Percentiles rank a stretch among this genome's conserved stretches.
phyloP scores from a whole-genome alignment of 306 rosid genomes.

The Prunus mira region DNA sequence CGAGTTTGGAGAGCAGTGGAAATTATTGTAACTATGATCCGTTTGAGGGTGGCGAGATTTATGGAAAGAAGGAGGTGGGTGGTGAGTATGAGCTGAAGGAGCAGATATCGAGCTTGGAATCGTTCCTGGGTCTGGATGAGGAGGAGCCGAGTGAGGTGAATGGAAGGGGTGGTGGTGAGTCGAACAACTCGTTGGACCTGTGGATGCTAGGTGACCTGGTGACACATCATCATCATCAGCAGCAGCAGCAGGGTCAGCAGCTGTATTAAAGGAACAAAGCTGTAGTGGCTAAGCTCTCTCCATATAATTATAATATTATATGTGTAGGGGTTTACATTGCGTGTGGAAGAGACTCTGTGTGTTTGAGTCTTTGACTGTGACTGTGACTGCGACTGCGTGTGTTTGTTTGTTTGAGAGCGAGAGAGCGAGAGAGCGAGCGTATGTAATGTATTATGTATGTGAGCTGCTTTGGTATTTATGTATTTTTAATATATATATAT shows the following conservation, averaged over 20 bases:
- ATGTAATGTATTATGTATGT: too few relatives aligned
- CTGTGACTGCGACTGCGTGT: too few relatives aligned
- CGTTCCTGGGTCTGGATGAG: conserved; percentile 56
- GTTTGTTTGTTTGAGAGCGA: too few relatives aligned
- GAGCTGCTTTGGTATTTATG: too few relatives aligned
- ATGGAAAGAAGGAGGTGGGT: neutral
- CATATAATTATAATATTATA: too few relatives aligned
- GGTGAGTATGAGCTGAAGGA: conserved; percentile 35
- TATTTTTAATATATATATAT: too few relatives aligned
- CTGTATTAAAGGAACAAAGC: neutral
- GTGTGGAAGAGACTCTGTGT: too few relatives aligned
- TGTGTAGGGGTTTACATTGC: too few relatives aligned
- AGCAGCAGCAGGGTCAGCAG: neutral
- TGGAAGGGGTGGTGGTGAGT: conserved; percentile 12
- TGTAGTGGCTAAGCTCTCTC: too few relatives aligned
- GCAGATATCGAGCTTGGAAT: conserved; percentile 59
- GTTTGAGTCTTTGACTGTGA: too few relatives aligned
- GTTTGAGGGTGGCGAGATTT: neutral
- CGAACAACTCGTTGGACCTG: conserved; percentile 28
- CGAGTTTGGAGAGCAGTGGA: neutral
- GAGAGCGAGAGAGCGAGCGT: too few relatives aligned
- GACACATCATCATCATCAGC: conserved; percentile 25
- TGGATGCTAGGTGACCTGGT: conserved; percentile 72
- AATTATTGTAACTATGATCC: neutral
- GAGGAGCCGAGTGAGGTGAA: conserved; percentile 4